phyloP scores from a whole-genome alignment of 495 filamentous ascomycete genomes.

The Penicillium desertorum region DNA sequence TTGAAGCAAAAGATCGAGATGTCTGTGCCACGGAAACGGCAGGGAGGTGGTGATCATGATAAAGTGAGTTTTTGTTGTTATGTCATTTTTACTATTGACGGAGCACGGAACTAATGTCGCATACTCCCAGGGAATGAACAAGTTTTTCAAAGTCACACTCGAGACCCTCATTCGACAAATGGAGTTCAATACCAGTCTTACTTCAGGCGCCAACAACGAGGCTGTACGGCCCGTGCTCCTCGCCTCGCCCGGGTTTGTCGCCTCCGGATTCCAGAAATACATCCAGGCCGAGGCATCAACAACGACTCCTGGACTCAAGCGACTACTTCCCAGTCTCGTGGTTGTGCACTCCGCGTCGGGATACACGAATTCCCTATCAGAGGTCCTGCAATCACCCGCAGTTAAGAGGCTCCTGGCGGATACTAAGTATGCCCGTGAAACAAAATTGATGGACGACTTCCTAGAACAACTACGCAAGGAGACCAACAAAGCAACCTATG shows the following conservation, averaged over 20 bases:
- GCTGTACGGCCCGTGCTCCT: conserved; percentile 70
- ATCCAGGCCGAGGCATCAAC: conserved; percentile 67
- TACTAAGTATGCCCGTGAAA: conserved; percentile 84
- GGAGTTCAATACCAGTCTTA: conserved; percentile 61
- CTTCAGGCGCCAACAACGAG: conserved; percentile 38
- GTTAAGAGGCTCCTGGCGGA: conserved; percentile 74
- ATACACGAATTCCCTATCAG: conserved; percentile 80
- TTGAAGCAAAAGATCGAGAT: conserved; percentile 85
- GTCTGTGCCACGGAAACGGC: conserved; percentile 75
- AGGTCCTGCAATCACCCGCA: conserved; percentile 76
- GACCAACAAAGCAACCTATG: conserved; percentile 90
- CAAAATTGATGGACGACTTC: conserved; percentile 83
- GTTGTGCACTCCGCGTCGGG: conserved; percentile 84
- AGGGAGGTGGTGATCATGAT: conserved; percentile 61
- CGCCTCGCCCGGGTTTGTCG: conserved; percentile 86
- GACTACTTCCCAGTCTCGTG: conserved; percentile 62
- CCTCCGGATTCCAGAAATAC: conserved; percentile 74
- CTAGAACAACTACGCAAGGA: conserved; percentile 76
- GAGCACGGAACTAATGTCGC: background rate
- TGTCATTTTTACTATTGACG: background rate
- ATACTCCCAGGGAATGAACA: conserved; percentile 58
- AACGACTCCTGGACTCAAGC: conserved; percentile 59
- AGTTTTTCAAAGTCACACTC: conserved; percentile 78
- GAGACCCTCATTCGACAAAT: conserved; percentile 74
- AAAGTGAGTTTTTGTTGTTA: conserved; percentile 41